phyloP scores from a whole-genome alignment of 2,329 filamentous ascomycete species.

The Nothophaeocryptopus gaeumannii region DNA sequence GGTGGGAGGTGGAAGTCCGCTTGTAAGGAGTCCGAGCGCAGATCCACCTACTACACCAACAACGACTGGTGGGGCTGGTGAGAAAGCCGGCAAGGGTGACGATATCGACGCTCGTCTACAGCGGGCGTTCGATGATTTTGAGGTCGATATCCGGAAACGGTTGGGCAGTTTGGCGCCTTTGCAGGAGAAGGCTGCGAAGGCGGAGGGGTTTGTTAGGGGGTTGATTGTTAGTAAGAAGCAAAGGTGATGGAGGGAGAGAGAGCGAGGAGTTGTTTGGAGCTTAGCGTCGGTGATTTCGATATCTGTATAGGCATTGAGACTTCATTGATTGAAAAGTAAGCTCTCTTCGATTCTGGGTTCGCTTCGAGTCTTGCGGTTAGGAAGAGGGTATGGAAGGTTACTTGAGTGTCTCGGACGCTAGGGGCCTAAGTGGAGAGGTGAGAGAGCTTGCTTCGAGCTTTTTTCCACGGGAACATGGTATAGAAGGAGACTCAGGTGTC shows the following conservation, averaged over 20 bases:
- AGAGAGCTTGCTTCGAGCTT: no score
- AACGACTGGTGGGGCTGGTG: background rate
- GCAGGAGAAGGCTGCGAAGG: constrained; percentile 16
- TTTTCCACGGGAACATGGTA: no score
- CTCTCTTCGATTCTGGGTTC: no score
- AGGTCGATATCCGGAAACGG: constrained; percentile 25
- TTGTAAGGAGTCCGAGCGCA: background rate
- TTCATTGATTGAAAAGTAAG: no score
- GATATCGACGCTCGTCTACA: constrained; percentile 6
- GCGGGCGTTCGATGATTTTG: constrained; percentile 28
- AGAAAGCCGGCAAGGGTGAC: background rate
- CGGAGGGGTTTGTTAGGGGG: constrained; percentile 20
- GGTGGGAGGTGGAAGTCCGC: background rate
- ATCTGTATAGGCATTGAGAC: no score
- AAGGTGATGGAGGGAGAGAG: background rate
- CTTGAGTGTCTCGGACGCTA: no score
- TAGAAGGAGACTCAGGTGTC: no score
- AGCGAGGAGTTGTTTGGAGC: background rate
- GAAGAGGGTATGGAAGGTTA: no score
- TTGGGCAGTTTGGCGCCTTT: background rate
- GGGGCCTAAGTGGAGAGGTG: no score
- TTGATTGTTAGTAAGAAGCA: constrained; percentile 15
- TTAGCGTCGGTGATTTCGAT: no score
- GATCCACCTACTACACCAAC: no score
- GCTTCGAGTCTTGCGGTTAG: no score